A percentile compares a stretch with the other conserved stretches of the same genome.
Conservation (phyloP, 2,329 filamentous ascomycete genomes). For the Thielaviopsis ethacetica region DNA sequence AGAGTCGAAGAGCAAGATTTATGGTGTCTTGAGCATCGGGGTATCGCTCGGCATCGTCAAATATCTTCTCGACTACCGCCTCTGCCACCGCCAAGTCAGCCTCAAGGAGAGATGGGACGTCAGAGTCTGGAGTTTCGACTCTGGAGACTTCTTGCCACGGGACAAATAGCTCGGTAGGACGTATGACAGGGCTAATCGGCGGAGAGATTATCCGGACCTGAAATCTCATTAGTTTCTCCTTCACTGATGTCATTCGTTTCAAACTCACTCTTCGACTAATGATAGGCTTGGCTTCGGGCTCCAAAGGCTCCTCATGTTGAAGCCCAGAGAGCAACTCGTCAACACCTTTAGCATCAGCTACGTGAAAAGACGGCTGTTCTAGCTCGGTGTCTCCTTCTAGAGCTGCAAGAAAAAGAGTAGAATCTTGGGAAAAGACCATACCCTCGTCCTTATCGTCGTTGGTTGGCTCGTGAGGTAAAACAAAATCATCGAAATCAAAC, state of each 20-base stretch:
- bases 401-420: not conserved
- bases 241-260: not conserved
- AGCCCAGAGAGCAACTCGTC: not conserved
- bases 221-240: not conserved
- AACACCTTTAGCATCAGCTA: not conserved
- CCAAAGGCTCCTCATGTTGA: not conserved
- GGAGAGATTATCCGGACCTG: constrained; percentile 7
- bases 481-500: not conserved
- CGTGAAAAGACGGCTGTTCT: not conserved
- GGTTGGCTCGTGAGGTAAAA: constrained; percentile 7
- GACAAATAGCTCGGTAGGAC: not conserved
- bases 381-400: constrained; percentile 5
- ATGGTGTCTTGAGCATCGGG: not conserved
- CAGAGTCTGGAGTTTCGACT: constrained; percentile 7
- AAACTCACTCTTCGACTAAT: not conserved
- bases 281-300: not conserved
- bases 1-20: not conserved
- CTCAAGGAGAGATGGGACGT: constrained; percentile 5
- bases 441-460: constrained; percentile 7
- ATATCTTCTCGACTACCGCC: not conserved
- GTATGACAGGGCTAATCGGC: constrained; percentile 5
- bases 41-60: not conserved
- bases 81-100: constrained; percentile 2
- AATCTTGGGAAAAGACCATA: constrained; percentile 5
- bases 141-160: constrained; percentile 5